Base-by-base conservation (phyloP, 2,329 filamentous ascomycete species). In the Periconia sp. region DNA sequence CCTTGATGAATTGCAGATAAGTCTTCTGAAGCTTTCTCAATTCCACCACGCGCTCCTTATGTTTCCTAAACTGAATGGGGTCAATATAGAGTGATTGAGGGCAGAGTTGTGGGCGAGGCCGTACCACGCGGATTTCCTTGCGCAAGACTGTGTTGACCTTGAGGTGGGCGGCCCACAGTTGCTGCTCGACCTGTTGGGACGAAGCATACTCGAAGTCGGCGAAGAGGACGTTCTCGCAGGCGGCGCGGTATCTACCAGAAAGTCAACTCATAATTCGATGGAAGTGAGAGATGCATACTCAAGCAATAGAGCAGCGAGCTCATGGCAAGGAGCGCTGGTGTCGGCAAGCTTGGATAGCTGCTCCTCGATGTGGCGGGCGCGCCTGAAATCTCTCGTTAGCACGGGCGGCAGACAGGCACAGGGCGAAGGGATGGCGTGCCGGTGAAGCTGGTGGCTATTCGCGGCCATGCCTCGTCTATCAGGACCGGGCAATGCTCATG, bases 1-100 rank as follows among this genome's bases (percentile, higher is more conserved):
- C 88, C 74, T 93, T 95, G 63, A 97, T 85, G 72, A 96, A 97
- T 61, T 85, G 84, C 53, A 88, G 80, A 73, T 95, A 97, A 59
- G 87, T 82, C 74, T 90, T 92, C 71, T 90, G 88, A 47, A 93
- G 79, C 74, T 92, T 94, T 58, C 92, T 85, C 65, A 85, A 85
- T 74, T 85, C 82, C 44, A 86, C 83, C 52, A 80, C 77, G 63
- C 79, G 80, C 64, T 81, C 81, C 62, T 79, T 81, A 61, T 82
- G 66, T 57, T 66, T 73, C 56, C 65, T 73, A 76, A 83, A 72
- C 81, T 75, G 53, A 18, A 17, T 37, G 31, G 15, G 23, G 23
- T 27, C 23, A 27, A 27, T 27, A 27, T 27, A 27, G 23, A 3
- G 23, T 8, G 23, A 27, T 8, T 27, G 23, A 8, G 23, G 23